Evolutionary conservation across 1,139 yeast genomes (phyloP), one percentile per base, ranked within the genome.

Genomic region (Eremothecium sinecaudum): DNA sequence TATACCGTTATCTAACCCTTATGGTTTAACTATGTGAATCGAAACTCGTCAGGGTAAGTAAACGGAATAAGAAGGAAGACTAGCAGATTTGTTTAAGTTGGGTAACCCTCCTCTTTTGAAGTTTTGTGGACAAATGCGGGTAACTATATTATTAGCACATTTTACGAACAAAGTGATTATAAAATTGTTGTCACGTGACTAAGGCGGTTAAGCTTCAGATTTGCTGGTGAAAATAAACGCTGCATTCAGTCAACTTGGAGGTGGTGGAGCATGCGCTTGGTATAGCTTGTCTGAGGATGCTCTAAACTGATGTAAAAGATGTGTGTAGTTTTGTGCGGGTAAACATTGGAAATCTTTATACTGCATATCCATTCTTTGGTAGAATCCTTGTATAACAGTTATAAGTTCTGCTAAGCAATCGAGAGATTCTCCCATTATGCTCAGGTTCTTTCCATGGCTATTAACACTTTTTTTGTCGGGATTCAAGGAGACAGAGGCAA

Each of bases 351-450:
- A 47, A 22, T 51, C 58, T 35, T 46, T 51, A 21, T 34, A 33
- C 22, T 38, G 36, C 28, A 41, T 38, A 6, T 49, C 38, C 25
- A 50, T 25, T 23, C 59, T 43, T 36, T 47, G 50, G 33, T 41
- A 55, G 33, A 48, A 51, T 15, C 46, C 41, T 35, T 55, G 58
- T 2, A 53, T 45, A n/a, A 52, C 41, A 8, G 45, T 51, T 1
- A 58, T 42, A 9, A 62, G 37, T 36, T 61, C 67, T 1, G 54
- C 47, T 1, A 61, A 40, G 42, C 66, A 61, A 39, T 62, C 66
- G 7, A 62, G 36, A 0, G 66, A 58, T 40, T 62, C 66, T 3
- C 62, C 60, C 49, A 63, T 55, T 24, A 63, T 61, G 35, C 64
- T 61, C 30, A 59, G 40, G 36, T 63, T 63, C 39, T 58, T 59